Base-by-base conservation (phyloP, 2,329 filamentous ascomycete genomes). In the Capronia americana region DNA sequence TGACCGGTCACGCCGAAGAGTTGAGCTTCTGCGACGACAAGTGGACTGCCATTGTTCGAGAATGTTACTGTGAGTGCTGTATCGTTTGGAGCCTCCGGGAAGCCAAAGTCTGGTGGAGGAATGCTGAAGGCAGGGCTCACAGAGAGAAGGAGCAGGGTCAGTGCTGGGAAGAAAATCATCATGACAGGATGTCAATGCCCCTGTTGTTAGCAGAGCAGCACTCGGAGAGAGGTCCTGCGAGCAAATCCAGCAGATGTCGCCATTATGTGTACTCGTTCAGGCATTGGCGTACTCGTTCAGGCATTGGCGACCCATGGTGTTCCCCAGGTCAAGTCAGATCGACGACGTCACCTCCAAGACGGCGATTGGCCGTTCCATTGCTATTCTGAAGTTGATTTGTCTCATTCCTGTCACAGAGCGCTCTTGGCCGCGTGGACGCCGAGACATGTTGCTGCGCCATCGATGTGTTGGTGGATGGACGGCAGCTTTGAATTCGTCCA, bases 31-130 rank as follows among this genome's bases (percentile, higher is more conserved):
- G 61, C 30, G 3, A 71, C 64, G 14, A 59, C 46, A 24, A 66
- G 34, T 14, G 67, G 23, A 32, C 38, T 63, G 24, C 69, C 70
- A 66, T 66, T 67, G 56, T 64, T 53, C 48, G 58, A 61, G 44
- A 63, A 71, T 8, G 61, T 69, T 14, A 70, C 59, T 1, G 68
- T 63, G 20, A 71, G 59, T 3, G 58, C 62, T 1, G 68, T 70
- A 44, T 70, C 61, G 48, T 67, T 67, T 17, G 65, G 62, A 26
- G 64, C 63, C 24, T 66, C 61, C 1, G 70, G 70, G 26, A 71
- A 71, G 51, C 68, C 68, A 60, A 71, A 71, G 57, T 64, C 64
- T 30, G 66, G 66, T 24, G 70, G 70, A 58, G 70, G 70, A 41
- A 71, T 65, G 34, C 63, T 59, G 28, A 69, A 17, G 6, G 58